phyloP scores from a whole-genome alignment of 805 yeast species.

The Metschnikowia dekortorum region DNA sequence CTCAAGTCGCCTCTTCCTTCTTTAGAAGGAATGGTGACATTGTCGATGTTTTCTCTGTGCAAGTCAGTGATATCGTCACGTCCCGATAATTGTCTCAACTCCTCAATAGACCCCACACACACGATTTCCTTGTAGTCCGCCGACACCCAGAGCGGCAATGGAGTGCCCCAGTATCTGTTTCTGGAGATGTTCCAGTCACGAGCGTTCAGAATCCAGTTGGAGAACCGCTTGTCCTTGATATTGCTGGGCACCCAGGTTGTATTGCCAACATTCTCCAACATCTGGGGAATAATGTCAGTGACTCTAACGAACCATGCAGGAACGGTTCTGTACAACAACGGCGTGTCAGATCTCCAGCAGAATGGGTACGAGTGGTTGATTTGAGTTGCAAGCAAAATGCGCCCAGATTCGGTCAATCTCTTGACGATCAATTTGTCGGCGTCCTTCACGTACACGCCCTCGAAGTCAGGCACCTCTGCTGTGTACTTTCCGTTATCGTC shows the following conservation, averaged over 20 bases:
- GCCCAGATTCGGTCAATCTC: constrained; percentile 71
- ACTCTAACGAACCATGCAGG: constrained; percentile 99
- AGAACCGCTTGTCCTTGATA: constrained; percentile 91
- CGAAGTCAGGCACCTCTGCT: constrained; percentile 64
- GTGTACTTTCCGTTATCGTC: constrained; percentile 91
- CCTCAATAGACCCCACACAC: constrained; percentile 87
- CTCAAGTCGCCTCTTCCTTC: constrained; percentile 81
- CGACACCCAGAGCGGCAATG: constrained; percentile 95
- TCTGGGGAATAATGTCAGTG: constrained; percentile 79
- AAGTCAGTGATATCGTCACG: constrained; percentile 75
- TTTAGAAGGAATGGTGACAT: constrained; percentile 88
- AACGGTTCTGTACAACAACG: constrained; percentile 90
- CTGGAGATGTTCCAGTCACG: constrained; percentile 99
- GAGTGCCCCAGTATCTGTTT: constrained; percentile 99
- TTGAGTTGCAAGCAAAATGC: constrained; percentile 72
- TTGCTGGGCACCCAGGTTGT: constrained; percentile 93
- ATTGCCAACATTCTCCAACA: constrained; percentile 77
- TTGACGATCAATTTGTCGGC: constrained; percentile 92
- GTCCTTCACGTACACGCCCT: constrained; percentile 87
- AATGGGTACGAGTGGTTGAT: constrained; percentile 95
- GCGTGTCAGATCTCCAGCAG: constrained; percentile 99
- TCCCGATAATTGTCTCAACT: constrained; percentile 82
- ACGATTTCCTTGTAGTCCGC: constrained; percentile 91
- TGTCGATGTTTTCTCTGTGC: constrained; percentile 91
- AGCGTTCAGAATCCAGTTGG: constrained; percentile 98